A percentile compares a stretch with the other conserved stretches of the same genome.
Evolutionary conservation across 768 basidiomycete genomes (phyloP).

Genomic region (Tremella yokohamensis): DNA sequence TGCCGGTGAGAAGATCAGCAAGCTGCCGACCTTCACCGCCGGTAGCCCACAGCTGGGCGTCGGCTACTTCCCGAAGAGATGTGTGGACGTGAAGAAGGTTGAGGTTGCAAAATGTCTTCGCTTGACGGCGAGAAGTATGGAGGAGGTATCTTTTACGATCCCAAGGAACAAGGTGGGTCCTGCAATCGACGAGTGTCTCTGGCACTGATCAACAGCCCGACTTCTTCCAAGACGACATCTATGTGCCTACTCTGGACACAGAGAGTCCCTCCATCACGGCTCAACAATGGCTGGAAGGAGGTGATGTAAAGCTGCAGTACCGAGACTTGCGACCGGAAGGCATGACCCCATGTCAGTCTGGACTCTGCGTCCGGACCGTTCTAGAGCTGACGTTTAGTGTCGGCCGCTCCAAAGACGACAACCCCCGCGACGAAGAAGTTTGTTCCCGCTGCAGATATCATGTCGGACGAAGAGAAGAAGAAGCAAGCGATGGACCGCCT

Average conservation of each 20-base stretch:
- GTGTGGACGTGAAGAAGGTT: slow-evolving; percentile 49
- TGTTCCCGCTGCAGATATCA: slow-evolving; percentile 32
- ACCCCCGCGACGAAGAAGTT: slow-evolving; percentile 35
- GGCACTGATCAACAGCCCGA: slow-evolving; percentile 26
- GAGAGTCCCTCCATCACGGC: slow-evolving; percentile 23
- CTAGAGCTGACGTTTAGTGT: slow-evolving; percentile 36
- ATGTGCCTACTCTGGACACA: slow-evolving; percentile 41
- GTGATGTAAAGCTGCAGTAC: slow-evolving; percentile 12
- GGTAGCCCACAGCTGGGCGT: slow-evolving; percentile 46
- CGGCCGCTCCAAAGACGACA: slow-evolving; percentile 46
- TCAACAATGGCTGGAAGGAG: slow-evolving; percentile 42
- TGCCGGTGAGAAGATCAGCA: slow-evolving; percentile 27
- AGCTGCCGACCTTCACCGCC: slow-evolving; percentile 48
- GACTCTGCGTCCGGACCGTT: background rate
- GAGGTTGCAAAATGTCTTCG: slow-evolving; percentile 46
- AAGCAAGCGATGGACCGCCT: slow-evolving; percentile 47
- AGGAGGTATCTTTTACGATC: slow-evolving; percentile 49
- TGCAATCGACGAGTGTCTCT: background rate
- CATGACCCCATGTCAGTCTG: slow-evolving; percentile 46
- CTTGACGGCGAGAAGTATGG: slow-evolving; percentile 46
- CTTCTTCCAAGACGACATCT: slow-evolving; percentile 54
- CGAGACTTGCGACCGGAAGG: slow-evolving; percentile 44
- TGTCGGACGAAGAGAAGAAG: slow-evolving; percentile 49
- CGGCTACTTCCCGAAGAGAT: slow-evolving; percentile 46
- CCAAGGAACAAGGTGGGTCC: slow-evolving; percentile 48